Evolutionary conservation across 768 basidiomycete genomes (phyloP), one percentile per base, ranked within the genome.

Genomic region (Leccinum subgranulosum): DNA sequence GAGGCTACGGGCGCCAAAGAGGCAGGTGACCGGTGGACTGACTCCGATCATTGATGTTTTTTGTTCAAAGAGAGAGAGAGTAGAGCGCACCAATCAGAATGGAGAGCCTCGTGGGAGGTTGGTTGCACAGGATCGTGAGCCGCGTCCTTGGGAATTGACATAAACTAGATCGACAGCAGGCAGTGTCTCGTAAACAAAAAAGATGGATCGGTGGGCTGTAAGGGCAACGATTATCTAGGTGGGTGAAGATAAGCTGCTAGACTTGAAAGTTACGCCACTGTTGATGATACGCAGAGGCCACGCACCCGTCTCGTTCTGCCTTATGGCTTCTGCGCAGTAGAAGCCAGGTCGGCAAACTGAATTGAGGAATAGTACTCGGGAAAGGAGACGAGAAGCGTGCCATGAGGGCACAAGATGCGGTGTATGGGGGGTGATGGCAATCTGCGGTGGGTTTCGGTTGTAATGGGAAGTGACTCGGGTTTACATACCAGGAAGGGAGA

Each of bases 261-360:
- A 8, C 19, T 43, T 29, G 43, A 33, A 47, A 36, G 41, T 48
- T 54, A n/a, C 45, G 39, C 41, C 43, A 15, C 36, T 17, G 39
- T 52, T 63, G 57, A 62, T 60, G n/a, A 51, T 17, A 62, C 43
- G 51, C 23, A 62, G 11, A 11, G 49, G 57, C 41, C 39, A 43
- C 41, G 19, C 10, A 19, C 39, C 39, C n/a, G 39, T 7, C 14
- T 59, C 14, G 33, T 19, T 4, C 17, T 23, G 59, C 66, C 66
- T 68, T 55, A 43, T 59, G 64, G 56, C 31, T 33, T 33, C 41
- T 39, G 57, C 33, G 52, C 58, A 51, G 58, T 14, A 56, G 51
- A 60, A 57, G 43, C 51, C 6, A 50, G 39, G 43, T 50, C 33
- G 25, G 14, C 28, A 43, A 43, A 43, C 41, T 43, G 41, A 11